Conservation (phyloP, 208 protist genomes). For the Herpetomonas muscarum region DNA sequence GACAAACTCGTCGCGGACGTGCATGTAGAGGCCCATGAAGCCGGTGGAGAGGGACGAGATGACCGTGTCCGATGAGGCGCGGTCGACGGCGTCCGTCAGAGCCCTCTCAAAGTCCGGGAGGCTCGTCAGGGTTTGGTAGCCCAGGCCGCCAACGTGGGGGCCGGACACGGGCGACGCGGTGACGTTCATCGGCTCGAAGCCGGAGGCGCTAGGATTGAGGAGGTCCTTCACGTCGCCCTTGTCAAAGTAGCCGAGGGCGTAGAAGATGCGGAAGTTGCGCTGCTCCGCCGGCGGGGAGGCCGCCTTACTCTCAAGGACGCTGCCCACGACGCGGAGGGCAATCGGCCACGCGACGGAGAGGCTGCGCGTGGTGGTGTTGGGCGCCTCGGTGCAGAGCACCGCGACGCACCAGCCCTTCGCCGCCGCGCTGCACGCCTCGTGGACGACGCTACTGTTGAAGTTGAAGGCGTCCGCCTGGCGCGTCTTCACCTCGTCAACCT, state of each 20-base stretch:
- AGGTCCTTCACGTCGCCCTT: slow-evolving; percentile 71
- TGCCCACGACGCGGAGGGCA: slow-evolving; percentile 56
- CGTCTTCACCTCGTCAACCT: slow-evolving; percentile 51
- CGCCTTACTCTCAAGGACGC: slow-evolving; percentile 37
- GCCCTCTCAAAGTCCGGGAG: slow-evolving; percentile 41
- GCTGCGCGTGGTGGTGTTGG: slow-evolving; percentile 47
- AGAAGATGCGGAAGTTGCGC: slow-evolving; percentile 44
- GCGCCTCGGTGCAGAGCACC: slow-evolving; percentile 56
- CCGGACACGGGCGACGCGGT: slow-evolving; percentile 79
- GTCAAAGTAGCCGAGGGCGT: slow-evolving; percentile 60
- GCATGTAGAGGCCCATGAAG: slow-evolving; percentile 43
- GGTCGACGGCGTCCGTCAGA: slow-evolving; percentile 39
- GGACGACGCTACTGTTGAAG: slow-evolving; percentile 54
- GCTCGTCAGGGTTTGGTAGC: slow-evolving; percentile 44
- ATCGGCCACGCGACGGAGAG: slow-evolving; percentile 66
- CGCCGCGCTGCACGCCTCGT: slow-evolving; percentile 41
- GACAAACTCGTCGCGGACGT: slow-evolving; percentile 48
- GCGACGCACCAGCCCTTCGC: slow-evolving; percentile 64
- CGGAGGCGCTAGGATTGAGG: slow-evolving; percentile 44
- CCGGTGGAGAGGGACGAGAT: slow-evolving; percentile 42
- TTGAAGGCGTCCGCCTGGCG: slow-evolving; percentile 46
- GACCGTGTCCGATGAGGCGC: slow-evolving; percentile 31
- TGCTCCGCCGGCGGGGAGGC: slow-evolving; percentile 19
- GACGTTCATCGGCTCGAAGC: slow-evolving; percentile 38
- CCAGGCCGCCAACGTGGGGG: slow-evolving; percentile 54